Evolutionary conservation across 208 protist genomes (phyloP).

Genomic region (Trichomonas tenax): DNA sequence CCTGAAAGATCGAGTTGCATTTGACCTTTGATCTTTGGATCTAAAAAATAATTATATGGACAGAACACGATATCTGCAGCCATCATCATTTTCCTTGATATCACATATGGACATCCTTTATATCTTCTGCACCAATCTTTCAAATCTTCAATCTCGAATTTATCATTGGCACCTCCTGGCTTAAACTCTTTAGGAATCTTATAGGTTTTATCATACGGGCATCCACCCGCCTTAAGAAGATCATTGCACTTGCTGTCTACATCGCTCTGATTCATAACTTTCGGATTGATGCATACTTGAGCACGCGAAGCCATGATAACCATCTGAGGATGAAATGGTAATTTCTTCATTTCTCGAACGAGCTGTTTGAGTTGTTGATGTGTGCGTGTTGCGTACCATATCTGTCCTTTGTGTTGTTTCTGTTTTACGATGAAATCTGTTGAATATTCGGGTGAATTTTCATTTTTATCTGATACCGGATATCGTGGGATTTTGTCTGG

Average conservation of each 20-base stretch:
- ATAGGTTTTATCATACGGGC: not conserved
- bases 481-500: not conserved
- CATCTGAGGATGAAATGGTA: slow-evolving; percentile 12
- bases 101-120: not conserved
- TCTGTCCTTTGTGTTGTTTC: not conserved
- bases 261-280: not conserved
- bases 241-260: not conserved
- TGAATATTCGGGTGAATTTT: not conserved
- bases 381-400: slow-evolving; percentile 7
- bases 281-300: not conserved
- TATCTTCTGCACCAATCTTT: not conserved
- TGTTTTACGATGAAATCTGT: not conserved
- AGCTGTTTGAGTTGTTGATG: slow-evolving; percentile 21
- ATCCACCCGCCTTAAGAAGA: not conserved
- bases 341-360: slow-evolving; percentile 19
- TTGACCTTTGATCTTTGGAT: not conserved
- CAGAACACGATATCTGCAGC: not conserved
- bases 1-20: not conserved
- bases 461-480: not conserved
- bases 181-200: not conserved
- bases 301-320: not conserved
- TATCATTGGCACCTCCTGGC: not conserved
- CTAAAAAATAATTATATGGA: not conserved
- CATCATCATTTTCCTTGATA: not conserved
- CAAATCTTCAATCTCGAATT: slow-evolving; percentile 15